A percentile compares a stretch with the other conserved stretches of the same genome.
phyloP scores from a whole-genome alignment of 192 early-diverging fungal species.

The Entomortierella chlamydospora region DNA sequence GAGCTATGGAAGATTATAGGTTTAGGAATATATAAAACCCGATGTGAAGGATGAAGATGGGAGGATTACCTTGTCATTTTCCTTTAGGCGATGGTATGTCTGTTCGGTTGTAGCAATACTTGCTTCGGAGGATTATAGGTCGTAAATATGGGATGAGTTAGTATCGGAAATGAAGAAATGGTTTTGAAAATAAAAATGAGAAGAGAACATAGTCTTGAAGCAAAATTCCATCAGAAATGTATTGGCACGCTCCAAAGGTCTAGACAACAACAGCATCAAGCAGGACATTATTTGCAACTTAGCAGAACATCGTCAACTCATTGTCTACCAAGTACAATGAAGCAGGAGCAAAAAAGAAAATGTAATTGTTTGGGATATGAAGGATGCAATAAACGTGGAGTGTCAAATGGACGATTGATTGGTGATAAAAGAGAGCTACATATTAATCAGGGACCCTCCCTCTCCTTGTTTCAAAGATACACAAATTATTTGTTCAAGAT shows the following conservation, averaged over 20 bases:
- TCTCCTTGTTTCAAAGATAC: too few species aligned
- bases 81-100: conserved; percentile 98
- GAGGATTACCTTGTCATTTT: conserved; percentile 84
- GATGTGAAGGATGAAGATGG: conserved; percentile 92
- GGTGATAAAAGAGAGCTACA: too few species aligned
- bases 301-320: conserved; percentile 75
- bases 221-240: conserved; percentile 82
- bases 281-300: conserved; percentile 88
- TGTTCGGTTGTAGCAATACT: conserved; percentile 95
- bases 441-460: too few species aligned
- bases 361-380: too few species aligned
- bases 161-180: conserved; percentile 71
- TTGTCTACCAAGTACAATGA: conserved; percentile 88
- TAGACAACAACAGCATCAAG: conserved; percentile 73
- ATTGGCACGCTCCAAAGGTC: conserved; percentile 72
- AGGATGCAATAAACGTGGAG: too few species aligned
- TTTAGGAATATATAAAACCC: conserved; percentile 98
- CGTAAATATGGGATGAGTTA: too few species aligned
- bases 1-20: conserved; percentile 91
- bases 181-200: conserved; percentile 67
- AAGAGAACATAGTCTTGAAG: conserved; percentile 71
- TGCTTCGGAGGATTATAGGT: too few species aligned
- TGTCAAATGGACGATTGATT: too few species aligned
- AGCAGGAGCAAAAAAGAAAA: too few species aligned
- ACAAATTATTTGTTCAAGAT: too few species aligned